Conservation (phyloP, 129 eudicot species). For the Flaveria robusta region DNA sequence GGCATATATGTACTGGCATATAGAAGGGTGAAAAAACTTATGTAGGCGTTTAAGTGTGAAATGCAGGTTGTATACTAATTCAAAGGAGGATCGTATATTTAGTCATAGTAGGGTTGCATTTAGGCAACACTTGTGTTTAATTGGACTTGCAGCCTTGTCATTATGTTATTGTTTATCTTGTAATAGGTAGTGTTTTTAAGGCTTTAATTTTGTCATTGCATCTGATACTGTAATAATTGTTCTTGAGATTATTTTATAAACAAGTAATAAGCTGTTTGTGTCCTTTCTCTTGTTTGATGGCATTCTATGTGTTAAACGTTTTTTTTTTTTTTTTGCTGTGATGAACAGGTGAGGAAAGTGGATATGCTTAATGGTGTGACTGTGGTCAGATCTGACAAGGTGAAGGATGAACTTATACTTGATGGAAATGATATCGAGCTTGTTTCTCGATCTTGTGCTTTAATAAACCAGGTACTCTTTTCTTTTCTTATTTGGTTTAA, state of each 20-base stretch:
- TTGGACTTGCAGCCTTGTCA: neutral
- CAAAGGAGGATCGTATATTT: too few relatives aligned
- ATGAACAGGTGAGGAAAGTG: constrained; percentile 80
- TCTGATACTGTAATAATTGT: neutral
- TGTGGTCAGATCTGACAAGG: constrained; percentile 80
- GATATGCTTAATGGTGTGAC: constrained; percentile 90
- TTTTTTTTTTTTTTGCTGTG: neutral
- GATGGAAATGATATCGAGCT: constrained; percentile 94
- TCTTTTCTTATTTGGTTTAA: neutral
- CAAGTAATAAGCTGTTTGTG: neutral
- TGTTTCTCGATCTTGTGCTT: constrained; percentile 84
- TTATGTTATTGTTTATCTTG: neutral
- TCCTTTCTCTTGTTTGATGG: neutral
- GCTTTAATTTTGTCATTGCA: too few relatives aligned
- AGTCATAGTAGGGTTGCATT: too few relatives aligned
- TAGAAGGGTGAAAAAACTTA: too few relatives aligned
- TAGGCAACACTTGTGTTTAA: too few relatives aligned
- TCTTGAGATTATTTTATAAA: neutral
- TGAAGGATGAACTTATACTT: constrained; percentile 79
- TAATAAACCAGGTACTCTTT: constrained; percentile 69
- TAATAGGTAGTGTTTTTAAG: too few relatives aligned
- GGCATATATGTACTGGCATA: too few relatives aligned
- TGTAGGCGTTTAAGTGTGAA: too few relatives aligned
- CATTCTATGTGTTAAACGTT: neutral
- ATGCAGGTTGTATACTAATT: too few relatives aligned